Evolutionary conservation across 2,329 filamentous ascomycete species (phyloP).

Genomic region (Epichloe typhina): DNA sequence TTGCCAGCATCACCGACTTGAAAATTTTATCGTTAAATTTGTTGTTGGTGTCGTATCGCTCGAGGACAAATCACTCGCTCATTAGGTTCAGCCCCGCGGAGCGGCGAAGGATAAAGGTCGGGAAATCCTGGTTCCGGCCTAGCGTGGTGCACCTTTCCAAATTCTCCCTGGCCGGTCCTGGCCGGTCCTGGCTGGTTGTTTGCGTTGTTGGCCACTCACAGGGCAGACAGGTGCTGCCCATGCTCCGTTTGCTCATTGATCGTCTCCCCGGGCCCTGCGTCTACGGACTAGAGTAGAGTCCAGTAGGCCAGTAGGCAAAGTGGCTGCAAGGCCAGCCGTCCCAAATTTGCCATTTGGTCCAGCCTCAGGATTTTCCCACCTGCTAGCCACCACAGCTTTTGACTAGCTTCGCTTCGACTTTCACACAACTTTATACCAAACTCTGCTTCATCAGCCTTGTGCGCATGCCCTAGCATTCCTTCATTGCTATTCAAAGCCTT

Average conservation of each 20-base stretch:
- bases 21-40: no score
- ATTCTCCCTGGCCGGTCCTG: no score
- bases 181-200: no score
- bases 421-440: conserved; percentile 6
- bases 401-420: conserved; percentile 8
- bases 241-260: background rate
- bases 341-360: conserved; percentile 19
- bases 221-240: no score
- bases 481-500: conserved; percentile 4
- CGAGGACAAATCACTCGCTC: no score
- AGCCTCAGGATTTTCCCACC: conserved; percentile 22
- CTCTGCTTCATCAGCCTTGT: conserved; percentile 1
- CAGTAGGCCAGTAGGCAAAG: background rate
- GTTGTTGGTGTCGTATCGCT: no score
- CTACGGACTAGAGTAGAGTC: background rate
- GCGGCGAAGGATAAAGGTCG: conserved; percentile 19
- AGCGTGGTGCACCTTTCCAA: no score
- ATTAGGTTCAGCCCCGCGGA: conserved; percentile 22
- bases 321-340: conserved; percentile 10
- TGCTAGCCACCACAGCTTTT: conserved; percentile 6
- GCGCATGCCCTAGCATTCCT: conserved; percentile 5
- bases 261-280: conserved; percentile 2
- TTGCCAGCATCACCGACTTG: no score
- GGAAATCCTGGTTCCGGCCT: conserved; percentile 1
- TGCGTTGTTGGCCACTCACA: no score